phyloP scores from a whole-genome alignment of 306 rosid genomes.

The Pyrus bretschneideri region DNA sequence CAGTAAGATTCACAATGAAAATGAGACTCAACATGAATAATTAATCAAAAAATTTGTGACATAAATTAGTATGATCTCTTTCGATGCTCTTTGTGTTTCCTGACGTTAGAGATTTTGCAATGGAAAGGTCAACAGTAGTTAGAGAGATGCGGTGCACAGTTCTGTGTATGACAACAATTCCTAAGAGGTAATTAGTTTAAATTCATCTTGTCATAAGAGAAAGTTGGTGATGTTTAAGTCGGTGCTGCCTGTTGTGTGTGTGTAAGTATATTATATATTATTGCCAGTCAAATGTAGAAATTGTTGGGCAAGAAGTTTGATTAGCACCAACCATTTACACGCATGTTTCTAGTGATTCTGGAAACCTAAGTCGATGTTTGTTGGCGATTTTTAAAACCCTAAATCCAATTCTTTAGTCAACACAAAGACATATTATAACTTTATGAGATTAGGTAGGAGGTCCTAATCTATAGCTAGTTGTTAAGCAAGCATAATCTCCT shows the following conservation, averaged over 20 bases:
- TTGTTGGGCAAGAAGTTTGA: background rate
- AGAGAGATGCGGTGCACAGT: background rate
- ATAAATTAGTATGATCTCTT: background rate
- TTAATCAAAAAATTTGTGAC: background rate
- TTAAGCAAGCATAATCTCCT: conserved; percentile 5
- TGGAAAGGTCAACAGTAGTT: too few relatives aligned
- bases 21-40: background rate
- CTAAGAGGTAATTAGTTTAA: background rate
- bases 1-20: background rate
- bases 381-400: conserved; percentile 6
- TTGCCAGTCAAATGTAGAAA: background rate
- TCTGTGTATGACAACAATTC: background rate
- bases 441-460: conserved; percentile 3
- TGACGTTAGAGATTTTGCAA: too few relatives aligned
- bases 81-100: too few relatives aligned
- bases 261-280: background rate
- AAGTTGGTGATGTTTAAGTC: background rate
- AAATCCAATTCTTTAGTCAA: conserved; percentile 1
- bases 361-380: conserved; percentile 1
- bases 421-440: background rate
- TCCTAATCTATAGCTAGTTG: background rate
- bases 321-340: background rate
- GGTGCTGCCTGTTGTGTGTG: background rate
- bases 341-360: background rate
- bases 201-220: background rate